Evolutionary conservation across 2,329 filamentous ascomycete genomes (phyloP).

Genomic region (Colletotrichum eremochloae): DNA sequence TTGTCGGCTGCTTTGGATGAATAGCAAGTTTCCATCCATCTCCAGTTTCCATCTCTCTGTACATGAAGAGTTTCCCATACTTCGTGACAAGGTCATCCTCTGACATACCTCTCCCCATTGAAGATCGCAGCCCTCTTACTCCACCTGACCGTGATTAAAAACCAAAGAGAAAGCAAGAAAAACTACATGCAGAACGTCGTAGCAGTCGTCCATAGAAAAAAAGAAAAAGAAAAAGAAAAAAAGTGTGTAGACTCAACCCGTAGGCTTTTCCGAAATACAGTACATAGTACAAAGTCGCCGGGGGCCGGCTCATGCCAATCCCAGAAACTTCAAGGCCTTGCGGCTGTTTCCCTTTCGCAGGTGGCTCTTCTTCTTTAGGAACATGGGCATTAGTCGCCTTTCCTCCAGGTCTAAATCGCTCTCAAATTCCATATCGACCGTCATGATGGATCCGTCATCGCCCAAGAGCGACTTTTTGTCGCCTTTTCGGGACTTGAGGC

Average conservation of each 20-base stretch:
- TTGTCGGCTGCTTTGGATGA: background rate
- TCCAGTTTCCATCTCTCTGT: background rate
- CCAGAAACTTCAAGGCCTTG: slow-evolving; percentile 68
- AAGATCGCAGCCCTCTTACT: background rate
- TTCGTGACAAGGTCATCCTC: background rate
- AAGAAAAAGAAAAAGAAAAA: slow-evolving; percentile 7
- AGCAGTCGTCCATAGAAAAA: slow-evolving; percentile 12
- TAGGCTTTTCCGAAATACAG: background rate
- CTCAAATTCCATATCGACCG: slow-evolving; percentile 54
- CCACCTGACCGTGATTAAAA: background rate
- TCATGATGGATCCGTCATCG: slow-evolving; percentile 51
- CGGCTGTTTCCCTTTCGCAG: slow-evolving; percentile 58
- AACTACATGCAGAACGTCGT: slow-evolving; percentile 4
- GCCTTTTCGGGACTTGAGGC: slow-evolving; percentile 46
- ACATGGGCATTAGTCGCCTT: slow-evolving; percentile 66
- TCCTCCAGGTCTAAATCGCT: slow-evolving; percentile 62
- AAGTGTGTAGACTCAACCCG: slow-evolving; percentile 2
- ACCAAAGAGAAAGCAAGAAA: too few relatives aligned
- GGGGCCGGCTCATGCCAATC: slow-evolving; percentile 53
- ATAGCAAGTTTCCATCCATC: background rate
- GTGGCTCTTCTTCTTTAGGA: slow-evolving; percentile 52
- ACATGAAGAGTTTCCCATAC: background rate
- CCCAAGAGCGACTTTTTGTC: slow-evolving; percentile 27
- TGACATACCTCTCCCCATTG: background rate
- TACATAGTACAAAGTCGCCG: background rate